Conservation (phyloP, 1,284 basidiomycete species). For the Pascua guehoae region DNA sequence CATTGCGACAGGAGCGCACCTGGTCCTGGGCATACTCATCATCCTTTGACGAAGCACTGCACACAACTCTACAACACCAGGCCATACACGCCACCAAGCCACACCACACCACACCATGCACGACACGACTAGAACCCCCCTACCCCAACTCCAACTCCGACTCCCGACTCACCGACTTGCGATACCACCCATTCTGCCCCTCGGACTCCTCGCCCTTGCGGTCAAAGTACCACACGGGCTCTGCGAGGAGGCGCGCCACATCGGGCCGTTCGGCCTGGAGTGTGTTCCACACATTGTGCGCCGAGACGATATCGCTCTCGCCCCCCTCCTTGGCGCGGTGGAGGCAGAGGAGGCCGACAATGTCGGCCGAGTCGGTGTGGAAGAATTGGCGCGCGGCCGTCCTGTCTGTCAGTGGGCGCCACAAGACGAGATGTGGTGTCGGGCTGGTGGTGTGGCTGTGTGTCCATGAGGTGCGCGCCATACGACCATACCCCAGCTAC, state of each 20-base stretch:
- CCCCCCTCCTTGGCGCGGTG: slow-evolving; percentile 50
- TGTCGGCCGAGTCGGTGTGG: slow-evolving; percentile 42
- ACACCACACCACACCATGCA: too few species aligned
- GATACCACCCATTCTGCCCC: slow-evolving; percentile 23
- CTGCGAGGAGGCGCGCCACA: slow-evolving; percentile 40
- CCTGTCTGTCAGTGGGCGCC: slow-evolving; percentile 6
- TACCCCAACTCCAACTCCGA: neutral
- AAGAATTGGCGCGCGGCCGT: slow-evolving; percentile 50
- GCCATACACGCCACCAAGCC: slow-evolving; percentile 4
- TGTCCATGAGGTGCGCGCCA: too few species aligned
- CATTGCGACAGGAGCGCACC: too few species aligned
- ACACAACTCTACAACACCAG: slow-evolving; percentile 32
- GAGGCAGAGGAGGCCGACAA: slow-evolving; percentile 51
- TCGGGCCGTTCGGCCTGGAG: slow-evolving; percentile 49
- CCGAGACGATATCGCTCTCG: slow-evolving; percentile 50
- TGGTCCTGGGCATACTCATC: too few species aligned
- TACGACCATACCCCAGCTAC: too few species aligned
- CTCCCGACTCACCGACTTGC: slow-evolving; percentile 13
- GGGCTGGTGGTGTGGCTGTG: too few species aligned
- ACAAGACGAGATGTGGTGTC: too few species aligned
- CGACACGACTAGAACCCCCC: slow-evolving; percentile 12
- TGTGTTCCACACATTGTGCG: slow-evolving; percentile 50
- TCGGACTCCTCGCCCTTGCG: slow-evolving; percentile 28
- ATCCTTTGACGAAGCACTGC: slow-evolving; percentile 33
- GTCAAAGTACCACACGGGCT: slow-evolving; percentile 40